Evolutionary conservation across 2,329 filamentous ascomycete species (phyloP).

Genomic region (Decorospora gaudefroyi): DNA sequence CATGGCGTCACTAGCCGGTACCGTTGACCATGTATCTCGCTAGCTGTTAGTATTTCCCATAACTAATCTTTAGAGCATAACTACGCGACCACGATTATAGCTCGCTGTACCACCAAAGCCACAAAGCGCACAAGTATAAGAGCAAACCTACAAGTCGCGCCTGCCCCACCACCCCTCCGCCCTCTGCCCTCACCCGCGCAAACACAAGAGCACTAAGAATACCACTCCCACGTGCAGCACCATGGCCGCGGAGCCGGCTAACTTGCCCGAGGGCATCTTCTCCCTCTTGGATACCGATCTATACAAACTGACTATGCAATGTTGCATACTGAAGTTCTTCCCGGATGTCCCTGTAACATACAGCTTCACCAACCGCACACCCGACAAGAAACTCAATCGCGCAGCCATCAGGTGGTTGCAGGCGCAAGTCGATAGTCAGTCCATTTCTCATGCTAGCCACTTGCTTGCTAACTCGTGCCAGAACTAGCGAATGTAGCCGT

Average conservation of each 20-base stretch:
- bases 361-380: conserved; percentile 92
- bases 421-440: conserved; percentile 76
- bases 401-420: conserved; percentile 84
- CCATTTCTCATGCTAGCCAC: neutral
- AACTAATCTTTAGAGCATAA: no score
- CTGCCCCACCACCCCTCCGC: conserved; percentile 40
- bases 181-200: conserved; percentile 19
- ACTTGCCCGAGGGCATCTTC: conserved; percentile 47
- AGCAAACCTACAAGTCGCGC: no score
- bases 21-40: no score
- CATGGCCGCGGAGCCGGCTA: conserved; percentile 31
- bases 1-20: conserved; percentile 15
- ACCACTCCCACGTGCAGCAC: conserved; percentile 3
- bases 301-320: conserved; percentile 99
- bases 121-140: no score
- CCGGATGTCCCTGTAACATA: conserved; percentile 81
- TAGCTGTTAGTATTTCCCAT: neutral
- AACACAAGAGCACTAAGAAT: no score
- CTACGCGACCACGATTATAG: conserved; percentile 1
- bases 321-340: conserved; percentile 82
- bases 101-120: conserved; percentile 7
- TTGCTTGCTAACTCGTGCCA: conserved; percentile 42
- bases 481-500: conserved; percentile 82
- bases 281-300: conserved; percentile 65
- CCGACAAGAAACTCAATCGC: conserved; percentile 86